Percentiles rank a stretch among this genome's conserved stretches.
phyloP scores from a whole-genome alignment of 1,139 yeast genomes.

The Yamadazyma buinensis region DNA sequence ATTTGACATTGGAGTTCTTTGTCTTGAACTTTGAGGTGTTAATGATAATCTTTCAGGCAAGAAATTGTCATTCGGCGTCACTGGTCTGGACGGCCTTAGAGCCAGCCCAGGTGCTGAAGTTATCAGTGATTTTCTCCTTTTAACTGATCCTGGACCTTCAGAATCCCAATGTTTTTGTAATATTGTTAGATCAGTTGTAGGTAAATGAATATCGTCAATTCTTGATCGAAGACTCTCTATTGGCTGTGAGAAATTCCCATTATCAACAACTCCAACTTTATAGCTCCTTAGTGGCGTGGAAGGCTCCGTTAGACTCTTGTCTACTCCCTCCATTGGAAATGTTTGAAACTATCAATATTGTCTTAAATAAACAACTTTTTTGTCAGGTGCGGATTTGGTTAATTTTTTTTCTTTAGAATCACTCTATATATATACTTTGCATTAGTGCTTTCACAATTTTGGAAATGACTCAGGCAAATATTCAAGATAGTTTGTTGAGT shows the following conservation, averaged over 20 bases:
- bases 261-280: conserved; percentile 1
- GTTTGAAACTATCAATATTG: too few species aligned
- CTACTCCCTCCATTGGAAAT: too few species aligned
- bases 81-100: conserved; percentile 1
- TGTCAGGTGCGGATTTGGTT: too few species aligned
- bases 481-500: conserved; percentile 42
- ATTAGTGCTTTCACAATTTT: too few species aligned
- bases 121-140: conserved; percentile 3
- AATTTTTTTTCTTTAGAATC: too few species aligned
- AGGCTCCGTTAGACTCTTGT: background rate
- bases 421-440: too few species aligned
- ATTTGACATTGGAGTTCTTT: conserved; percentile 5
- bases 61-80: background rate
- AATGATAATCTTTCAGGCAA: conserved; percentile 1
- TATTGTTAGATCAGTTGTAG: conserved; percentile 3
- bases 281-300: conserved; percentile 16
- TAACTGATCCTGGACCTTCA: conserved; percentile 1
- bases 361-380: too few species aligned
- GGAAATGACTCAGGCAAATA: conserved; percentile 4
- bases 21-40: conserved; percentile 1
- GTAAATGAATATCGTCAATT: conserved; percentile 1
- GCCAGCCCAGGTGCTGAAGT: conserved; percentile 8
- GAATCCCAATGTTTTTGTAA: conserved; percentile 4
- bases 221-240: background rate
- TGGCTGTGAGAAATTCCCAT: conserved; percentile 4